Evolutionary conservation across 1,139 yeast genomes (phyloP).

Genomic region (Scheffersomyces cryptocercus): DNA sequence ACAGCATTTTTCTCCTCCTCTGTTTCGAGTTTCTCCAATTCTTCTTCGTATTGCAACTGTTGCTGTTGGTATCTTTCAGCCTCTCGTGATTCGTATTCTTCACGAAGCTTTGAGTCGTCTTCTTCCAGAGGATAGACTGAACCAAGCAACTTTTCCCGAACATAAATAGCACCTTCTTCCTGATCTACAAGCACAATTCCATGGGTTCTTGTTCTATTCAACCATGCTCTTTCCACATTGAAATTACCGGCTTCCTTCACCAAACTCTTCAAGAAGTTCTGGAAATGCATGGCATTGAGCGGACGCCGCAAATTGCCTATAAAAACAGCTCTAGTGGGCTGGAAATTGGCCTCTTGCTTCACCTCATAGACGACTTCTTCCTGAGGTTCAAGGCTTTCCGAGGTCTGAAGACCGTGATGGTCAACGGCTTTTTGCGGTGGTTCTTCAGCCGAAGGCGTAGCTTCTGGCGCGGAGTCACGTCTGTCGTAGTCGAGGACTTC

Average conservation of each 20-base stretch:
- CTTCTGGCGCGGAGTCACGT: slow-evolving; percentile 1
- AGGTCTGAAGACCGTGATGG: slow-evolving; percentile 26
- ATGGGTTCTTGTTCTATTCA: slow-evolving; percentile 42
- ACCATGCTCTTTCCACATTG: slow-evolving; percentile 46
- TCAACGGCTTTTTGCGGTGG: slow-evolving; percentile 14
- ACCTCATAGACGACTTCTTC: slow-evolving; percentile 37
- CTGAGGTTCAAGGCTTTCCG: slow-evolving; percentile 20
- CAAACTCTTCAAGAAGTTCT: slow-evolving; percentile 30
- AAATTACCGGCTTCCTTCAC: slow-evolving; percentile 24
- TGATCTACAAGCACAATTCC: slow-evolving; percentile 41
- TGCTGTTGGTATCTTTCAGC: slow-evolving; percentile 23
- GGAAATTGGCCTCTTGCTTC: slow-evolving; percentile 29
- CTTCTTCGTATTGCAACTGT: slow-evolving; percentile 17
- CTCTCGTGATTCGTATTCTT: slow-evolving; percentile 24
- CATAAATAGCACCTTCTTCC: slow-evolving; percentile 38
- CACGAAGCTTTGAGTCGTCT: slow-evolving; percentile 22
- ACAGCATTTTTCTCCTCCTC: slow-evolving; percentile 8
- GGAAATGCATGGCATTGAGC: slow-evolving; percentile 38
- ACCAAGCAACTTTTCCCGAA: slow-evolving; percentile 36
- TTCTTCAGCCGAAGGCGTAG: not conserved
- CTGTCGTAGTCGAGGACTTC: slow-evolving; percentile 17
- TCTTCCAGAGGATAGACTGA: slow-evolving; percentile 29
- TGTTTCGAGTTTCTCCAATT: slow-evolving; percentile 8
- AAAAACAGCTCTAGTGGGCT: slow-evolving; percentile 43
- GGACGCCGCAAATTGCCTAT: slow-evolving; percentile 45